Evolutionary conservation across 2,329 filamentous ascomycete genomes (phyloP).

Genomic region (Zalaria obscura): DNA sequence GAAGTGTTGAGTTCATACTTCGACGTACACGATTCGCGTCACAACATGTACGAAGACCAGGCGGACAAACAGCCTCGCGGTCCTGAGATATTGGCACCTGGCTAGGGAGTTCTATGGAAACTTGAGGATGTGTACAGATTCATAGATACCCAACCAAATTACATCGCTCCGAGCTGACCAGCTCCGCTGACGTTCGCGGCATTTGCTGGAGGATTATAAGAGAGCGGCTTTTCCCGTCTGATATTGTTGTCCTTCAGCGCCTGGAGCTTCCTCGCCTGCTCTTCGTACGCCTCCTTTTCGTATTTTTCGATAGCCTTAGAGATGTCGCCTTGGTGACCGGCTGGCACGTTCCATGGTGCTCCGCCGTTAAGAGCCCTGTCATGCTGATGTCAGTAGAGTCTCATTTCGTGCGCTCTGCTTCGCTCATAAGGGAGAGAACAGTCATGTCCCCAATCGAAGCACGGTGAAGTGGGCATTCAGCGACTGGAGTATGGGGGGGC

Average conservation of each 20-base stretch:
- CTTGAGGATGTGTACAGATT: not conserved
- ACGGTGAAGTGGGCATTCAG: too few relatives aligned
- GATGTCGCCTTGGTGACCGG: conserved; percentile 44
- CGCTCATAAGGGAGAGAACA: too few relatives aligned
- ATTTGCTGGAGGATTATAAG: not conserved
- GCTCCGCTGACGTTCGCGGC: not conserved
- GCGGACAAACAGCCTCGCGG: too few relatives aligned
- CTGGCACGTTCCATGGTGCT: conserved; percentile 49
- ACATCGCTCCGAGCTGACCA: not conserved
- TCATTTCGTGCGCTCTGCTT: too few relatives aligned
- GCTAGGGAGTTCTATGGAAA: too few relatives aligned
- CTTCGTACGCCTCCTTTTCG: conserved; percentile 40
- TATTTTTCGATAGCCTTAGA: conserved; percentile 49
- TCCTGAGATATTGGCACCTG: too few relatives aligned
- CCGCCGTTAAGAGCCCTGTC: conserved; percentile 47
- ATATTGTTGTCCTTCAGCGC: conserved; percentile 23
- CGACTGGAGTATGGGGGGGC: conserved; percentile 16
- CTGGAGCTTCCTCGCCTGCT: conserved; percentile 41
- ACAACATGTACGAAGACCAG: too few relatives aligned
- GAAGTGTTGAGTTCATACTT: too few relatives aligned
- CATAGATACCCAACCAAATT: not conserved
- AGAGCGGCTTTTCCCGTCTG: conserved; percentile 10
- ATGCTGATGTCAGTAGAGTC: not conserved
- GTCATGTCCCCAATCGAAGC: too few relatives aligned
- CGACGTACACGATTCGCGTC: too few relatives aligned